phyloP scores from a whole-genome alignment of 148 eudicot species.

The Rhododendron simsii region DNA sequence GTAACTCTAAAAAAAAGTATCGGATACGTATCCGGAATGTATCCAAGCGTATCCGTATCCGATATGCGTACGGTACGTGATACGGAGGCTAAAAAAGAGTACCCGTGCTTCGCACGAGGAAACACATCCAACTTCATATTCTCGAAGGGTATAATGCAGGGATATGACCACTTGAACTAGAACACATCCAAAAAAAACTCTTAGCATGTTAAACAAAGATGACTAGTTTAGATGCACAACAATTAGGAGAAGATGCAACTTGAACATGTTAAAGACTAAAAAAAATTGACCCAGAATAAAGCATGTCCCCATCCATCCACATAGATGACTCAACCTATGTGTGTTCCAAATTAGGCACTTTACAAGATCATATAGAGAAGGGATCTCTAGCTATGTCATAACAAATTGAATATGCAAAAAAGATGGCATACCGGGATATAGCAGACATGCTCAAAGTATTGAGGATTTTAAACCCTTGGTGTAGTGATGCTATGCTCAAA shows the following conservation, averaged over 20 bases:
- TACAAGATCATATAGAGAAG: background rate
- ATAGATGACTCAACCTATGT: background rate
- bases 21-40: too few species aligned
- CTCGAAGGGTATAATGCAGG: background rate
- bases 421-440: constrained; percentile 52
- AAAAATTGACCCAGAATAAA: background rate
- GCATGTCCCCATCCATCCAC: background rate
- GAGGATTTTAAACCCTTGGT: constrained; percentile 70
- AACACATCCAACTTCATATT: background rate
- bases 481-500: constrained; percentile 78
- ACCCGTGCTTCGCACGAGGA: background rate
- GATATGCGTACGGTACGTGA: too few species aligned
- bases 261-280: background rate
- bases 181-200: background rate
- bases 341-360: background rate
- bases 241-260: background rate
- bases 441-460: constrained; percentile 54
- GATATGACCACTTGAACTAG: background rate
- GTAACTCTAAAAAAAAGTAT: too few species aligned
- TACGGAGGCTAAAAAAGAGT: too few species aligned
- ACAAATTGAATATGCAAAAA: background rate
- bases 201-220: background rate
- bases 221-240: background rate
- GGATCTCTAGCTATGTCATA: background rate
- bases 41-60: too few species aligned